Base-by-base conservation (phyloP, 2,329 filamentous ascomycete species). In the Claviceps pazoutovae region DNA sequence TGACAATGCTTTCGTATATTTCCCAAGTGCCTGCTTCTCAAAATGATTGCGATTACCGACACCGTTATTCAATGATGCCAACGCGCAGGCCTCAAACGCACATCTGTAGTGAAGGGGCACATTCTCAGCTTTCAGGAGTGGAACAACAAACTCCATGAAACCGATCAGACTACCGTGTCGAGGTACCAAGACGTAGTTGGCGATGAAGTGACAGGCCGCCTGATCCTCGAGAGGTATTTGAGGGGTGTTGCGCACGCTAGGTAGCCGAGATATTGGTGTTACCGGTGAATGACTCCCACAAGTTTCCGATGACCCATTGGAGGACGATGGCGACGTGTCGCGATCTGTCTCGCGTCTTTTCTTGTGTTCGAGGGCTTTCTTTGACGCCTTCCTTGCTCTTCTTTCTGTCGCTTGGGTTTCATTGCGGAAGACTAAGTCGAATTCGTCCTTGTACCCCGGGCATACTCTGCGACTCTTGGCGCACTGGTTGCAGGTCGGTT, bases 401-500 rank as follows among this genome's bases (percentile, higher is more conserved):
- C 76, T 73, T 60, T 82, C 80, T 37, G 82, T 83, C 1, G 82
- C 80, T 57, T 79, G 77, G 30, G 83, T 86, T 67, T 86, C 83
- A 62, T 86, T 83, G 52, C 83, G 79, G 59, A 86, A 85, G 51
- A 87, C 77, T 23, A 86, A 68, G 58, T 87, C 83, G 58, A 86
- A 84, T 57, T 85, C 82, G 60, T 85, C 80, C 62, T 80, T 80
- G 65, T 84, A 84, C 46, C 82, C 82, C 3, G 81, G 81, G 60
- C 82, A 85, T 57, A 75, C 71, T 41, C 80, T 74, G 53, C 78
- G 72, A 39, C 80, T 82, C 59, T 83, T 84, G 56, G 73, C 68
- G 59, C 81, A 84, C 61, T 84, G 80, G 42, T 75, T 76, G 64
- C 82, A 85, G 5, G 76, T 79, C 9, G 82, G 82, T 56, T 79